Evolutionary conservation across 2,329 filamentous ascomycete genomes (phyloP).

Genomic region (Pyricularia sp.): DNA sequence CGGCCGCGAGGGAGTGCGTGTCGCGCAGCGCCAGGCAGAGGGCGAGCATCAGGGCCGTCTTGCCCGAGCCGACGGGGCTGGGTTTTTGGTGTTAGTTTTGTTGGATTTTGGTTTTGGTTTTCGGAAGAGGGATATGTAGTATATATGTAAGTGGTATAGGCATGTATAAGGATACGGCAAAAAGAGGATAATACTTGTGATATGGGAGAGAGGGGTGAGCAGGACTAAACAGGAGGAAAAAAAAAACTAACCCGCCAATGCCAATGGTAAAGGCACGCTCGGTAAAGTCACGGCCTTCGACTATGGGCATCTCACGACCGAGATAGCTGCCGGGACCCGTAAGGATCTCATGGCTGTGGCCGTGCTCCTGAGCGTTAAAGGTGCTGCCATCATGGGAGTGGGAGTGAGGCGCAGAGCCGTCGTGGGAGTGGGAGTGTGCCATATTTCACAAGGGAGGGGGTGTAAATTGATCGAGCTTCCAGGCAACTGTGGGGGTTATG

Average conservation of each 20-base stretch:
- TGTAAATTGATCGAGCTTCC: not conserved
- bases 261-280: conserved; percentile 91
- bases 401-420: conserved; percentile 27
- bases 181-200: too few relatives aligned
- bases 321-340: conserved; percentile 87
- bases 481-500: not conserved
- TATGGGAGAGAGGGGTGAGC: not conserved
- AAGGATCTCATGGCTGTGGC: conserved; percentile 92
- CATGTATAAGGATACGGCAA: too few relatives aligned
- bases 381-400: conserved; percentile 42
- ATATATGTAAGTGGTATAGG: too few relatives aligned
- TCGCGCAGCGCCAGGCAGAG: conserved; percentile 78
- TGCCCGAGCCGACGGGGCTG: conserved; percentile 92
- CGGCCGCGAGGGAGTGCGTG: conserved; percentile 79
- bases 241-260: conserved; percentile 74
- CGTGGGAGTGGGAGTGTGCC: conserved; percentile 41
- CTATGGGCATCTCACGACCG: conserved; percentile 85
- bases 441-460: not conserved
- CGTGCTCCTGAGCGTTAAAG: conserved; percentile 61
- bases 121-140: too few relatives aligned
- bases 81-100: not conserved
- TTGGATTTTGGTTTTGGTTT: not conserved
- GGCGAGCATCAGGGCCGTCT: conserved; percentile 92
- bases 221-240: not conserved
- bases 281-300: conserved; percentile 78